Conservation (phyloP, 177 flowering plant genomes). For the Vitis hybrid region DNA sequence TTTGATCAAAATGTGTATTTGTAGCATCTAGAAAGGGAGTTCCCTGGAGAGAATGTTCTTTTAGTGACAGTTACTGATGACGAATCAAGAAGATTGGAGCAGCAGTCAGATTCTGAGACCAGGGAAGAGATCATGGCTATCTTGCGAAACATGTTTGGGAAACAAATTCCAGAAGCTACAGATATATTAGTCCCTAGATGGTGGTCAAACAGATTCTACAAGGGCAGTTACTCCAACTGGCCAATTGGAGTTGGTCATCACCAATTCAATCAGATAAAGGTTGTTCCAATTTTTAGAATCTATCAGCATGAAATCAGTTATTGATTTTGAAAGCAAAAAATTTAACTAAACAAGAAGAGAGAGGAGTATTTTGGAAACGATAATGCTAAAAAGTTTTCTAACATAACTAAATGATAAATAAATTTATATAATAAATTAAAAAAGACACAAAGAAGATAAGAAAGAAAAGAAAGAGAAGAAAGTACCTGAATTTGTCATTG, state of each 20-base stretch:
- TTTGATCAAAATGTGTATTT: neutral
- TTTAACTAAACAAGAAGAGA: no score
- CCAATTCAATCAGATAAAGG: constrained; percentile 34
- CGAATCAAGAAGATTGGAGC: constrained; percentile 44
- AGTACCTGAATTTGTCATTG: no score
- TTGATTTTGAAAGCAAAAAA: no score
- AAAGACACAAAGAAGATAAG: no score
- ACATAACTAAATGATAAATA: no score
- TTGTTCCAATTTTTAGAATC: neutral
- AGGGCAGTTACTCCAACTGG: constrained; percentile 46
- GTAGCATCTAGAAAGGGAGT: constrained; percentile 40
- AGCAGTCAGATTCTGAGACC: constrained; percentile 39
- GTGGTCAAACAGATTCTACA: constrained; percentile 44
- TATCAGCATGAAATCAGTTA: neutral
- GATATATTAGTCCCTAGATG: constrained; percentile 48
- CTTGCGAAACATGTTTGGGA: constrained; percentile 43
- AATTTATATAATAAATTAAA: no score
- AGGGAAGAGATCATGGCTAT: constrained; percentile 42
- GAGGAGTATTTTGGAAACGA: no score
- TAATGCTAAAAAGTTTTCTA: no score
- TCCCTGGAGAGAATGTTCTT: constrained; percentile 44
- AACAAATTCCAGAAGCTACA: constrained; percentile 39
- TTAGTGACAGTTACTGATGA: constrained; percentile 43
- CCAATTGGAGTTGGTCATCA: constrained; percentile 32
- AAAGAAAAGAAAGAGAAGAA: no score